phyloP scores from a whole-genome alignment of 371 early-diverging fungal species.

The Zancudomyces culisetae region DNA sequence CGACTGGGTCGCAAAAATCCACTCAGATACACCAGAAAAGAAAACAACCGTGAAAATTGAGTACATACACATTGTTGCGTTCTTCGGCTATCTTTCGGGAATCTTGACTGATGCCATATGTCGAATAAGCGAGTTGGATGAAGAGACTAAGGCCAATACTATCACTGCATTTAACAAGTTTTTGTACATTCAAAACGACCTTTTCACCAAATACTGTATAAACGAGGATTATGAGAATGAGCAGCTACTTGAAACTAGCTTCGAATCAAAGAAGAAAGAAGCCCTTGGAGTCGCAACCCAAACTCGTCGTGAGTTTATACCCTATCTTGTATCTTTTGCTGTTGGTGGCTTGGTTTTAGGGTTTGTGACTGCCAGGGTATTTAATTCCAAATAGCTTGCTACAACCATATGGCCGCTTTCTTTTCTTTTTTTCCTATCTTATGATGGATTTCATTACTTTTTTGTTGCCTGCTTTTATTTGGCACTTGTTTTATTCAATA shows the following conservation, averaged over 20 bases:
- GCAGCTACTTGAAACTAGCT: conserved; percentile 10
- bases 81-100: conserved; percentile 51
- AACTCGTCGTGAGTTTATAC: conserved; percentile 11
- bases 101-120: conserved; percentile 40
- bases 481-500: no score
- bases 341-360: conserved; percentile 12
- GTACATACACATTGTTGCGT: conserved; percentile 57
- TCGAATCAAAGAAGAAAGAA: conserved; percentile 6
- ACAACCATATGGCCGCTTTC: not conserved
- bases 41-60: conserved; percentile 61
- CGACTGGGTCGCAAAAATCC: conserved; percentile 53
- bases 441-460: not conserved
- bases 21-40: conserved; percentile 49
- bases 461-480: not conserved
- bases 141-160: conserved; percentile 33
- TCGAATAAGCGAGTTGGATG: conserved; percentile 16
- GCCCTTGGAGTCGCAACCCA: not conserved
- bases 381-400: not conserved
- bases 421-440: not conserved
- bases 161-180: conserved; percentile 62
- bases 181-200: conserved; percentile 75
- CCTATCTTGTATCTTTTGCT: conserved; percentile 8
- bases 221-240: conserved; percentile 26
- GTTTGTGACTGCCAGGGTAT: not conserved
- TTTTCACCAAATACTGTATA: conserved; percentile 61